A percentile compares a stretch with the other conserved stretches of the same genome.
These are phyloP conservation scores for Conticribra guillardii DNA, from an alignment of 108 stramenopile genomes.

Conservation along the genomic window DNA sequence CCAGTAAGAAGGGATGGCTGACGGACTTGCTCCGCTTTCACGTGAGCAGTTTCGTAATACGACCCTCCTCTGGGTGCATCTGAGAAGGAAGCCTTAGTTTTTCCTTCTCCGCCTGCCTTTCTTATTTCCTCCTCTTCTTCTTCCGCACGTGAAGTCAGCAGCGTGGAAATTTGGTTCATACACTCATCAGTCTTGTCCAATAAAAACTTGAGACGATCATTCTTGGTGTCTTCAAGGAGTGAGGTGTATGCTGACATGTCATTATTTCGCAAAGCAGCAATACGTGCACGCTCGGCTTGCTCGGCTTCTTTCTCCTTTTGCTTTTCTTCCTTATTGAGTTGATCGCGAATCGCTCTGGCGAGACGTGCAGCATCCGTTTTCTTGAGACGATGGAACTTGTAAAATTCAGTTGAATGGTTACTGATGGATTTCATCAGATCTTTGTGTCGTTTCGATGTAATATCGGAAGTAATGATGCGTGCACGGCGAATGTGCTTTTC, in stretches of 20 bases:
- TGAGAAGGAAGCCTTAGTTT: constrained; percentile 30
- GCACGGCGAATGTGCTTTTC: constrained; percentile 73
- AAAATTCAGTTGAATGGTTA: constrained; percentile 74
- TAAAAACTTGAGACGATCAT: constrained; percentile 84
- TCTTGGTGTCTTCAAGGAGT: constrained; percentile 83
- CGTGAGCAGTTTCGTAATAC: constrained; percentile 86
- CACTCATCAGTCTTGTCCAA: constrained; percentile 85
- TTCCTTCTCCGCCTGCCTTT: constrained; percentile 44
- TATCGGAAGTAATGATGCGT: constrained; percentile 67
- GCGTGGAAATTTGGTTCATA: constrained; percentile 78
- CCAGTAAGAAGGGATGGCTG: constrained; percentile 81
- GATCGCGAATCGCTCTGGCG: constrained; percentile 72
- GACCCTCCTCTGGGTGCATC: constrained; percentile 54
- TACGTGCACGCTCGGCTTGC: constrained; percentile 71
- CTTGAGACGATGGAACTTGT: constrained; percentile 73
- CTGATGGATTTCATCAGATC: constrained; percentile 70
- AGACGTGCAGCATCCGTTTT: constrained; percentile 60
- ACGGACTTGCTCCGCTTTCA: constrained; percentile 74
- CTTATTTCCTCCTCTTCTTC: constrained; percentile 50
- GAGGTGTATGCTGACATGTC: constrained; percentile 89
- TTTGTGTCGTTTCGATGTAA: constrained; percentile 72
- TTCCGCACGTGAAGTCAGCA: constrained; percentile 65
- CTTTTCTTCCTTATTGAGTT: constrained; percentile 65
- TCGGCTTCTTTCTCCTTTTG: constrained; percentile 79
- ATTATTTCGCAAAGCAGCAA: constrained; percentile 84